These are phyloP conservation scores for Pythium rhizo-oryzae DNA, from an alignment of 352 stramenopile species.

Conservation along the genomic window DNA sequence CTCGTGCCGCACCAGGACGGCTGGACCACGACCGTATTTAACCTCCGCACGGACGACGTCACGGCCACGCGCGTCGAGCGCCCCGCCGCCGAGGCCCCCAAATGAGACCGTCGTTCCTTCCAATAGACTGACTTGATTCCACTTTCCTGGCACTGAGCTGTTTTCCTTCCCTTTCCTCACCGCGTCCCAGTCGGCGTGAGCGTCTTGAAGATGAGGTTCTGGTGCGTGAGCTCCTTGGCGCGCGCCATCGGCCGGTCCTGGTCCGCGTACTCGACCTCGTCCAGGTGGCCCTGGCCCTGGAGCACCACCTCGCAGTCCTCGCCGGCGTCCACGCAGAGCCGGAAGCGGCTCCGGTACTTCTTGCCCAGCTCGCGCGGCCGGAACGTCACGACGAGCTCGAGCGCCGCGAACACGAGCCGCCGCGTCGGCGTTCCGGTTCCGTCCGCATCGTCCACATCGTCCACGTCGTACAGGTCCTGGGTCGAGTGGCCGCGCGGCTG, in stretches of 20 bases:
- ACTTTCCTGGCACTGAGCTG: not conserved
- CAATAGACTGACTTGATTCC: not conserved
- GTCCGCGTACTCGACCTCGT: slow-evolving; percentile 50
- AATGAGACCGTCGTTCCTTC: slow-evolving; percentile 2
- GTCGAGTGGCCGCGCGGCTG: slow-evolving; percentile 41
- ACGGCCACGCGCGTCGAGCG: slow-evolving; percentile 14
- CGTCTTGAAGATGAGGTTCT: slow-evolving; percentile 54
- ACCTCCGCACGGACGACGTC: slow-evolving; percentile 48
- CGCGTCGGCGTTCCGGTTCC: not conserved
- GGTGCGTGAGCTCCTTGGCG: slow-evolving; percentile 46
- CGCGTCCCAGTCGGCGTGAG: not conserved
- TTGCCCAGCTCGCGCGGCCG: slow-evolving; percentile 34
- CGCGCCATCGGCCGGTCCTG: slow-evolving; percentile 51
- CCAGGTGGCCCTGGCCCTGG: slow-evolving; percentile 65
- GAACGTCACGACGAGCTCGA: slow-evolving; percentile 61
- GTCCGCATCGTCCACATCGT: slow-evolving; percentile 16
- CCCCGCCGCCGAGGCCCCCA: slow-evolving; percentile 3
- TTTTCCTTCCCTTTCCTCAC: not conserved
- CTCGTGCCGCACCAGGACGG: slow-evolving; percentile 78
- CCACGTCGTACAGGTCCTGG: slow-evolving; percentile 34
- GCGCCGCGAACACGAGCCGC: slow-evolving; percentile 39
- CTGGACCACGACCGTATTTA: slow-evolving; percentile 88
- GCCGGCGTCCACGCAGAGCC: slow-evolving; percentile 61
- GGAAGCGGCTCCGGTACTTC: slow-evolving; percentile 70
- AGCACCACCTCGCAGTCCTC: slow-evolving; percentile 73